Conservation (phyloP, 2,329 filamentous ascomycete species). For the Gyromitra esculenta region DNA sequence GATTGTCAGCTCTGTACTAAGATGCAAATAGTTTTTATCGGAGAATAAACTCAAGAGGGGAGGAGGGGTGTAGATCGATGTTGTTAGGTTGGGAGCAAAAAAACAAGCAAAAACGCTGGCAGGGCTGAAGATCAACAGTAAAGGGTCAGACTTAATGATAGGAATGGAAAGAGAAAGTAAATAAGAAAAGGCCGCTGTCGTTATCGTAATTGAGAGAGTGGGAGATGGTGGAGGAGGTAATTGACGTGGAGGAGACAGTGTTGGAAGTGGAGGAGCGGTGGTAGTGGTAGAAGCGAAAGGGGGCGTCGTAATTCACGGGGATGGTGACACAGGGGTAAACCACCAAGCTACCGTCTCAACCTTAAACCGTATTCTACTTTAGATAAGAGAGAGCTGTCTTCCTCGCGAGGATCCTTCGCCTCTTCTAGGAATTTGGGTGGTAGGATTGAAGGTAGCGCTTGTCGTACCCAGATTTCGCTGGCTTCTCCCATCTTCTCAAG, state of each 20-base stretch:
- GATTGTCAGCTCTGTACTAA: not conserved
- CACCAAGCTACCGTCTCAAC: not conserved
- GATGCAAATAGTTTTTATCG: not conserved
- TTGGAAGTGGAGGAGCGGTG: not conserved
- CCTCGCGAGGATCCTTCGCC: not conserved
- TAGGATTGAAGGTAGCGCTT: not conserved
- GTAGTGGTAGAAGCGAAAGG: slow-evolving; percentile 15
- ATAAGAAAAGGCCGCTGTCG: not conserved
- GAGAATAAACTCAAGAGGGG: not conserved
- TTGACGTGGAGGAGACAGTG: not conserved
- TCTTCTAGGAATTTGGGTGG: not conserved
- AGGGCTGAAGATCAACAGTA: slow-evolving; percentile 21
- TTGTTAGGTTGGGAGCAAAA: not conserved
- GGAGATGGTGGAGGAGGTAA: not conserved
- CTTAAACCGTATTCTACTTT: not conserved
- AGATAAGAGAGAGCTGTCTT: not conserved
- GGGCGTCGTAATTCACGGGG: slow-evolving; percentile 19
- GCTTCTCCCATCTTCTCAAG: not conserved
- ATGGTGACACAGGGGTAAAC: slow-evolving; percentile 2
- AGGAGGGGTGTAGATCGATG: not conserved
- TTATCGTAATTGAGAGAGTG: not conserved
- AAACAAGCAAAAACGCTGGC: not conserved
- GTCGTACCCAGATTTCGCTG: not conserved
- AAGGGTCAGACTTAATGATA: slow-evolving; percentile 13
- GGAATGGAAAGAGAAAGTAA: slow-evolving; percentile 18